phyloP scores from a whole-genome alignment of 495 filamentous ascomycete species.

The Penicillium tannophilum region DNA sequence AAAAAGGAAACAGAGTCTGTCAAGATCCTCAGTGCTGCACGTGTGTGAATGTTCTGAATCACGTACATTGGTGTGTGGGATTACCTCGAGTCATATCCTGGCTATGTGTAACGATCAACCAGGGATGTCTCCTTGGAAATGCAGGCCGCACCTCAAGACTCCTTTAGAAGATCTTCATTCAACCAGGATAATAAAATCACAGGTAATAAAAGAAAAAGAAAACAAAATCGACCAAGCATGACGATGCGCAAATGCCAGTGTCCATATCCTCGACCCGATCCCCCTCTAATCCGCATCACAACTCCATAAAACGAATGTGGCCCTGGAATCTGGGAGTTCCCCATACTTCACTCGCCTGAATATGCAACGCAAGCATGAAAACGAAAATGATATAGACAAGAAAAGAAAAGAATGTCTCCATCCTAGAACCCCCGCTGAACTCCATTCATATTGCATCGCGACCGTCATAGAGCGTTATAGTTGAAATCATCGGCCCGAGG shows the following conservation, averaged over 20 bases:
- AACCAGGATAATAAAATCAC: not conserved
- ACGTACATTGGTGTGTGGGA: not conserved
- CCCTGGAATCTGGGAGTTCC: not conserved
- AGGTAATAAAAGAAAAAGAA: not conserved
- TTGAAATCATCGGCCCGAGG: slow-evolving; percentile 10
- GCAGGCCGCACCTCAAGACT: slow-evolving; percentile 11
- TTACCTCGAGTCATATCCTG: slow-evolving; percentile 1
- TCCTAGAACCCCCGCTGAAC: slow-evolving; percentile 1
- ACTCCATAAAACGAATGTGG: slow-evolving; percentile 12
- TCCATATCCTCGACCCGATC: not conserved
- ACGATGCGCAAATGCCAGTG: not conserved
- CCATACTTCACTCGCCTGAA: not conserved
- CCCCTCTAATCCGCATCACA: not conserved
- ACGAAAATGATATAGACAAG: slow-evolving; percentile 2
- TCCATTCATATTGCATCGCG: slow-evolving; percentile 1
- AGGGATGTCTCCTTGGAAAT: slow-evolving; percentile 15
- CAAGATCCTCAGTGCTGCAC: not conserved
- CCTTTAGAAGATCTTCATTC: slow-evolving; percentile 14
- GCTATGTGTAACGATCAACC: slow-evolving; percentile 11
- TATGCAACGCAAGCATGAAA: not conserved
- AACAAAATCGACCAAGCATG: not conserved
- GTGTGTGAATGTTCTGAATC: not conserved
- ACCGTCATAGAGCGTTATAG: slow-evolving; percentile 1
- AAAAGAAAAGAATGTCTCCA: not conserved
- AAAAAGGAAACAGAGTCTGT: not conserved